Conservation (phyloP, 495 filamentous ascomycete genomes). For the Tuber aestivum region DNA sequence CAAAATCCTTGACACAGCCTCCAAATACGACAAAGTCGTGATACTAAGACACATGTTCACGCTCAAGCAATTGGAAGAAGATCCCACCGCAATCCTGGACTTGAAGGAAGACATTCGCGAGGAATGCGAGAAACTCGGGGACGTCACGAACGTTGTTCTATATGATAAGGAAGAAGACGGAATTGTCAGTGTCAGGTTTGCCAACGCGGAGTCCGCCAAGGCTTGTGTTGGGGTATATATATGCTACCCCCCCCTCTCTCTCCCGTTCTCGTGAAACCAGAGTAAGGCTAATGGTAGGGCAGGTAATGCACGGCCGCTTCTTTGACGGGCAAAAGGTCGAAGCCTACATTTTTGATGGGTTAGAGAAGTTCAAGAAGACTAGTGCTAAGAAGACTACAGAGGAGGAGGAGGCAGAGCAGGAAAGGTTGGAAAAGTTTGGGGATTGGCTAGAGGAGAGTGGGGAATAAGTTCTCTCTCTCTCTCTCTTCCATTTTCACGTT, state of each 20-base stretch:
- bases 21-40: conserved; percentile 69
- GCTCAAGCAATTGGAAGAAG: conserved; percentile 71
- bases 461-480: conserved; percentile 7
- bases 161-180: conserved; percentile 86
- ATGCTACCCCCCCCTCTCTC: not conserved
- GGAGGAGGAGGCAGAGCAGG: conserved; percentile 46
- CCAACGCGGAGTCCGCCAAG: conserved; percentile 60
- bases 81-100: conserved; percentile 74
- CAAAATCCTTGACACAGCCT: conserved; percentile 51
- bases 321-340: conserved; percentile 69
- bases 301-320: conserved; percentile 72
- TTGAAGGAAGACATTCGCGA: conserved; percentile 92
- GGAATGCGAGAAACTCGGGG: conserved; percentile 78
- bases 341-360: conserved; percentile 69
- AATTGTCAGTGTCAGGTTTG: conserved; percentile 75
- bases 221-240: conserved; percentile 60
- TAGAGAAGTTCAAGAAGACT: conserved; percentile 70
- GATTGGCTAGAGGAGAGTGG: conserved; percentile 36
- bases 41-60: conserved; percentile 95
- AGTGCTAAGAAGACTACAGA: conserved; percentile 48
- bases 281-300: conserved; percentile 2
- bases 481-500: not conserved
- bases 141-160: conserved; percentile 83
- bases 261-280: not conserved
- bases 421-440: conserved; percentile 45